A percentile compares a stretch with the other conserved stretches of the same genome.
Conservation (phyloP, 257 asterid species). For the Nicotiana tabacum region DNA sequence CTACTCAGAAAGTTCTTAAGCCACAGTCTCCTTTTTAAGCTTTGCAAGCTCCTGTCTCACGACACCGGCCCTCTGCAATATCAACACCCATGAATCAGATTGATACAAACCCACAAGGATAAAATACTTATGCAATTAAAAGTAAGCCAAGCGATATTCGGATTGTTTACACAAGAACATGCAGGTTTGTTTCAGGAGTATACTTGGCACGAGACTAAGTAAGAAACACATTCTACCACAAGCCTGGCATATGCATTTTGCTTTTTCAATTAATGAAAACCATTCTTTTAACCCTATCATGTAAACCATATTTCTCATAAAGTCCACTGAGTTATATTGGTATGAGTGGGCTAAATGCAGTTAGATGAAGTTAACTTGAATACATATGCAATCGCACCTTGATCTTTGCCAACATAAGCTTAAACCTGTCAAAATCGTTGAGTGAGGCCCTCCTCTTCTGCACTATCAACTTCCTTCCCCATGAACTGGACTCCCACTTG, state of each 20-base stretch:
- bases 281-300: not conserved
- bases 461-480: conserved; percentile 26
- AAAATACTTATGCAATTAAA: not conserved
- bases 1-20: conserved; percentile 22
- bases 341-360: not conserved
- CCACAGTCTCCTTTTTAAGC: conserved; percentile 50
- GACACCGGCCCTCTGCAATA: conserved; percentile 58
- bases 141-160: too few species aligned
- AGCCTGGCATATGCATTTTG: not conserved
- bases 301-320: not conserved
- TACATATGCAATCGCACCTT: conserved; percentile 12
- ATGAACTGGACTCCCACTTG: conserved; percentile 30
- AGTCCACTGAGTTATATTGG: not conserved
- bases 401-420: conserved; percentile 31
- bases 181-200: not conserved
- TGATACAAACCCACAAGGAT: too few species aligned
- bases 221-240: not conserved
- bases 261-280: not conserved
- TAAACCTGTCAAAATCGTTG: conserved; percentile 26
- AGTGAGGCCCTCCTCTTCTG: conserved; percentile 26
- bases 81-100: not conserved
- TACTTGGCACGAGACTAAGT: not conserved
- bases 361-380: not conserved
- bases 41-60: conserved; percentile 68
- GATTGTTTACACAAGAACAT: not conserved